Evolutionary conservation across 2,329 filamentous ascomycete species (phyloP).

Genomic region (Talaromyces verruculosus): DNA sequence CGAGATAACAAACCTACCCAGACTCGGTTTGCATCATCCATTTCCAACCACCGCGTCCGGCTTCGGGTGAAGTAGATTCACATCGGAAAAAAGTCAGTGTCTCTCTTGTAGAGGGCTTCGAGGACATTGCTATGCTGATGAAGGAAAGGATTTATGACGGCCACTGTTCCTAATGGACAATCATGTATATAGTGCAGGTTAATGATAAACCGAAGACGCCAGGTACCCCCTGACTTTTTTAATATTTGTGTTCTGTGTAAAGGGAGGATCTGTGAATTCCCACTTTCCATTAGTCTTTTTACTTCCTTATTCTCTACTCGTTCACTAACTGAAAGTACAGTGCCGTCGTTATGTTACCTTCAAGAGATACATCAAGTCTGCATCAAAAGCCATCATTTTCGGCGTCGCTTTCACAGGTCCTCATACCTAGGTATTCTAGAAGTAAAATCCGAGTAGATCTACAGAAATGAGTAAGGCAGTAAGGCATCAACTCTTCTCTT

Average conservation of each 20-base stretch:
- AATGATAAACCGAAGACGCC: constrained; percentile 15
- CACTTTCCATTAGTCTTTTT: no score
- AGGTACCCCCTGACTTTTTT: background rate
- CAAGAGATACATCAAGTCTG: no score
- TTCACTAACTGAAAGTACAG: no score
- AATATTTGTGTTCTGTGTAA: background rate
- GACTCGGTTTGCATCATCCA: constrained; percentile 13
- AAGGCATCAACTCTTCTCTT: background rate
- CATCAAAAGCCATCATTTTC: no score
- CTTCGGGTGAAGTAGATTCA: constrained; percentile 20
- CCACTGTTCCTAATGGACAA: background rate
- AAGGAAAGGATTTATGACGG: constrained; percentile 17
- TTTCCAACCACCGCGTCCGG: constrained; percentile 18
- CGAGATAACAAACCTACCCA: background rate
- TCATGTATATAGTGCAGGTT: constrained; percentile 22
- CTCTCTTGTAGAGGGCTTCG: background rate
- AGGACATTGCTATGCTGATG: constrained; percentile 12
- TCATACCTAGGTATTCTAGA: no score
- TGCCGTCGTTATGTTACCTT: no score
- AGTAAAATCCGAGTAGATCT: no score
- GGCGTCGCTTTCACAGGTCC: no score
- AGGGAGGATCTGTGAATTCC: no score
- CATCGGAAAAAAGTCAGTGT: constrained; percentile 17
- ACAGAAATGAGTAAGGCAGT: background rate
- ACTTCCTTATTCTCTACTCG: no score